phyloP scores from a whole-genome alignment of 2,329 filamentous ascomycete genomes.

The Phaeosphaeriaceae sp. region DNA sequence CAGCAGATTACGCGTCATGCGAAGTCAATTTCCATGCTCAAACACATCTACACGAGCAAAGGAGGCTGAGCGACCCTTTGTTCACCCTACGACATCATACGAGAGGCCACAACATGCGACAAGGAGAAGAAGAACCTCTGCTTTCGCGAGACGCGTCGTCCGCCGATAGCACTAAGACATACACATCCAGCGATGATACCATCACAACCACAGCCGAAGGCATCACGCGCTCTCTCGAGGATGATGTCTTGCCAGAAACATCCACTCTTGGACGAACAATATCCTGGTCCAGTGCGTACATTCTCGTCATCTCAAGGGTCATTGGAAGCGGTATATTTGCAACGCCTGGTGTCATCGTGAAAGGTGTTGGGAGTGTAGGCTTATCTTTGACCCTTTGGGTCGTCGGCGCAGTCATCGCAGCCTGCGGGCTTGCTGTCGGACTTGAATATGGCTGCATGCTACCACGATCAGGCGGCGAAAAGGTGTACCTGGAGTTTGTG shows the following conservation, averaged over 20 bases:
- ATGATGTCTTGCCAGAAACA: slow-evolving; percentile 66
- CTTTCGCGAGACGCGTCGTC: slow-evolving; percentile 23
- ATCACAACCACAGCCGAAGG: slow-evolving; percentile 16
- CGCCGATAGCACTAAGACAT: slow-evolving; percentile 24
- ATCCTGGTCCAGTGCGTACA: slow-evolving; percentile 69
- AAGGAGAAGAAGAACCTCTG: slow-evolving; percentile 26
- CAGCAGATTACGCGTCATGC: background rate
- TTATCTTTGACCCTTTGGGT: slow-evolving; percentile 69
- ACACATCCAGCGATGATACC: slow-evolving; percentile 24
- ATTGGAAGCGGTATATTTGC: slow-evolving; percentile 77
- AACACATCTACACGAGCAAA: background rate
- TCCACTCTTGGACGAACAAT: slow-evolving; percentile 66
- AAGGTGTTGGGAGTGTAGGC: slow-evolving; percentile 70
- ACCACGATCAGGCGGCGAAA: slow-evolving; percentile 70
- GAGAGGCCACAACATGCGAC: slow-evolving; percentile 17
- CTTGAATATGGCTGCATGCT: slow-evolving; percentile 76
- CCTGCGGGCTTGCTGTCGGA: slow-evolving; percentile 66
- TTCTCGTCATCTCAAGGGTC: slow-evolving; percentile 72
- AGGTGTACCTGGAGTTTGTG: slow-evolving; percentile 75
- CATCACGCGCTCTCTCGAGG: slow-evolving; percentile 54
- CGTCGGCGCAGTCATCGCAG: slow-evolving; percentile 66
- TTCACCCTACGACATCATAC: slow-evolving; percentile 3
- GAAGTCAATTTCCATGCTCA: background rate
- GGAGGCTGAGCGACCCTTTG: background rate
- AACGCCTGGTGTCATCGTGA: slow-evolving; percentile 71